Percentiles rank a stretch among this genome's conserved stretches.
Evolutionary conservation across 805 yeast genomes (phyloP).

Genomic region (Myxozyma vanderwaltii): DNA sequence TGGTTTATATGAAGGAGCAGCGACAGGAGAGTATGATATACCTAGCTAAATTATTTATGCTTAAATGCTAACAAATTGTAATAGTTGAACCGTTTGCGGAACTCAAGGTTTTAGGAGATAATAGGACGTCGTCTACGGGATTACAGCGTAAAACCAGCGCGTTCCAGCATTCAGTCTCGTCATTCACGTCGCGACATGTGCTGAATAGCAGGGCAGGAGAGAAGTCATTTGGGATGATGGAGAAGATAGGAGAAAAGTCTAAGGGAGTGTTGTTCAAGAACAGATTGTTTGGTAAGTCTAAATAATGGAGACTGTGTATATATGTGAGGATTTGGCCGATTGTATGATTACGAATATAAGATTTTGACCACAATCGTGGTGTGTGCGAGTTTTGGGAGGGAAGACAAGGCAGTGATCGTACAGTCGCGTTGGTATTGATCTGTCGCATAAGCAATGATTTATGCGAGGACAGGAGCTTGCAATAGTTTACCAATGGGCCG

Average conservation of each 20-base stretch:
- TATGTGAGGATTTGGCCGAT: background rate
- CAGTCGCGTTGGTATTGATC: no score
- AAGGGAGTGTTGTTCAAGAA: slow-evolving; percentile 16
- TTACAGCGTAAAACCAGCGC: slow-evolving; percentile 26
- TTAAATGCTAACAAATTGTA: background rate
- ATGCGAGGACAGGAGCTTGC: no score
- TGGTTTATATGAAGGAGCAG: slow-evolving; percentile 24
- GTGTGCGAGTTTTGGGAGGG: no score
- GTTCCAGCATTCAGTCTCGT: slow-evolving; percentile 21
- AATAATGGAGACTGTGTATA: background rate
- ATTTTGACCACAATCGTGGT: no score
- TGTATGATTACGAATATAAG: no score
- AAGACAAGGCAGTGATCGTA: no score
- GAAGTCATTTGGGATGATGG: slow-evolving; percentile 26
- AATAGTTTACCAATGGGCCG: no score
- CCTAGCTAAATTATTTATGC: background rate
- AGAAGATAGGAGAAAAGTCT: slow-evolving; percentile 23
- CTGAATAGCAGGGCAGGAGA: slow-evolving; percentile 22
- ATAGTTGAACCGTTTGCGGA: slow-evolving; percentile 20
- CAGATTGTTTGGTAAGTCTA: slow-evolving; percentile 17
- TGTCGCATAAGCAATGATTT: no score
- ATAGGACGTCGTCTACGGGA: background rate
- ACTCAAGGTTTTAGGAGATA: background rate
- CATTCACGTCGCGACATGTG: slow-evolving; percentile 18
- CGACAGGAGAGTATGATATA: slow-evolving; percentile 20